Evolutionary conservation across 331 rosid genomes (phyloP), one percentile per base, ranked within the genome.

Genomic region (Arachis monticola): DNA sequence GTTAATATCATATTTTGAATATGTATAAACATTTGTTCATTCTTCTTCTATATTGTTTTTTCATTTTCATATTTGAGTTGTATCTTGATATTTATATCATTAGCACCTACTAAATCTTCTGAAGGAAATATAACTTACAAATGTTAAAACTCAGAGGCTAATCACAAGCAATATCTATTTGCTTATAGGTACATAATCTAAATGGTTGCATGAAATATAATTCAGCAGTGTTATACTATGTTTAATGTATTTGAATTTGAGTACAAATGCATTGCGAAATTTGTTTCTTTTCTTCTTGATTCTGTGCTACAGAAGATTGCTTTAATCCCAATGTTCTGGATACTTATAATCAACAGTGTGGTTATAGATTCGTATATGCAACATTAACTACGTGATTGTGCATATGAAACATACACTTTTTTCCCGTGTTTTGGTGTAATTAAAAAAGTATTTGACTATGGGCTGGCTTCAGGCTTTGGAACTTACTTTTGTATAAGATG

Each of bases 391-490:
- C 22, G 17, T 50, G 53, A 2, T 0, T 79, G 38, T 56, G 58
- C 75, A 35, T 50, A 30, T n/a, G 70, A 60, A 58, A 50, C 79
- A 59, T 55, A 35, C 48, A 32, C 14, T 68, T 10, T 31, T 42
- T 52, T 55, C 31, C 52, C 64, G 12, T 45, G 60, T 52, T 3
- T 70, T 68, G 55, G 52, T 38, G 74, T 45, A 55, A 10, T 1
- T 4, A 69, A 50, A 7, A 7, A 22, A 14, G 32, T 10, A 6
- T 68, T 82, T 69, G 87, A 79, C 83, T 45, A 14, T 53, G 56
- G 38, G 74, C 41, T 32, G 44, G n/a, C 57, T 12, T 51, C 17
- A 7, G 56, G 8, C 17, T 47, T 60, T 13, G 9, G 46, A 12
- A 32, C 0, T 69, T 45, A 44, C 32, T 52, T 27, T 50, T 22